Base-by-base conservation (phyloP, 1,284 basidiomycete species). In the Cronartium ribicola region DNA sequence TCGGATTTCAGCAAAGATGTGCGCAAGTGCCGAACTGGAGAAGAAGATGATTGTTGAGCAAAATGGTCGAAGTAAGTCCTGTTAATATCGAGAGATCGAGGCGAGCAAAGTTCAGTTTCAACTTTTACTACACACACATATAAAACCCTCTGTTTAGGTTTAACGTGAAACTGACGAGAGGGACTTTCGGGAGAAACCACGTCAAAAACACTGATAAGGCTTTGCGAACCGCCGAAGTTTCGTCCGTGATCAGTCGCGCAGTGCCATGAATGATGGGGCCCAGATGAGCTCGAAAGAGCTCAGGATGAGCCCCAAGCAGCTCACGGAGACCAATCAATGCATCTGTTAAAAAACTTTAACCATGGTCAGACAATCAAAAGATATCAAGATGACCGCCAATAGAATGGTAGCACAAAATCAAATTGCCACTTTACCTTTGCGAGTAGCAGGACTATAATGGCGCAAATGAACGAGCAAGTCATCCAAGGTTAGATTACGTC, bases 1-100 rank as follows among this genome's bases (percentile, higher is more conserved):
- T 8, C 93, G 86, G 75, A 98, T 91, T 78, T 94, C 91, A 8
- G 93, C 92, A 81, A 94, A 95, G 74, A 98, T 96, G 79, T 96
- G 90, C 0, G 92, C 94, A 80, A 96, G 89, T 0, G 92, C 92
- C 4, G 94, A 95, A 1, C 91, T 88, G 0, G 89, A 88, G 81
- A 93, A 96, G 13, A 97, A 86, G 17, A 95, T 84, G 1, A 96
- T 84, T 0, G 88, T 79, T 0, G 89, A 85, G 4, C 88, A 85
- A 80, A 92, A 92, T 6, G 90, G 92, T 3, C 83, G 78, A 1
- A 92, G 82, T 69, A 87, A 85, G 67, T 87, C 85, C 90, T 89
- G 76, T 72, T 36, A 75, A 66, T 66, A 67, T 76, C n/a, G 63
- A 70, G 46, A 20, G n/a, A n/a, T 55, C 0, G n/a, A 55, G 29